These are phyloP conservation scores for Xanthoconium purpureum DNA, from an alignment of 768 basidiomycete genomes.

Conservation along the genomic window DNA sequence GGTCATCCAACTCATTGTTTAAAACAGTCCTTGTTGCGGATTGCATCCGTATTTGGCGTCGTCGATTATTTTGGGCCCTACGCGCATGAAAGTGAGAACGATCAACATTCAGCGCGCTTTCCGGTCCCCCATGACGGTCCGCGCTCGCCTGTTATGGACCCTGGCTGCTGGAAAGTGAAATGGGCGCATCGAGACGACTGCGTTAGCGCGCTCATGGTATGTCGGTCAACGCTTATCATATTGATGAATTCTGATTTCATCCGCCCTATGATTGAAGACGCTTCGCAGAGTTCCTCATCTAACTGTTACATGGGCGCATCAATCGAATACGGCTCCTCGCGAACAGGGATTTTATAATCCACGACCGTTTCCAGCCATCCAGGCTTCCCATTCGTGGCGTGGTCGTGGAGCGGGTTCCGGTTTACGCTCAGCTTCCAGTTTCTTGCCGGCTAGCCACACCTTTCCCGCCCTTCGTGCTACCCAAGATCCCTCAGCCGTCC, in stretches of 20 bases:
- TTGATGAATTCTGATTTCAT: conserved; percentile 1
- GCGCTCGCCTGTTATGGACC: conserved; percentile 55
- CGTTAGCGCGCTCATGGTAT: conserved; percentile 66
- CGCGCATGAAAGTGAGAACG: conserved; percentile 16
- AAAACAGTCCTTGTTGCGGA: conserved; percentile 46
- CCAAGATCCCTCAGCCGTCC: not conserved
- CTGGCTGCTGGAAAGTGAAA: conserved; percentile 70
- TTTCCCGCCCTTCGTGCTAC: conserved; percentile 10
- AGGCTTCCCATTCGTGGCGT: conserved; percentile 19
- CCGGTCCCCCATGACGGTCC: conserved; percentile 57
- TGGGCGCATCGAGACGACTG: conserved; percentile 78
- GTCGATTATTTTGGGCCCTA: conserved; percentile 54
- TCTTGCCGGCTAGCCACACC: conserved; percentile 17
- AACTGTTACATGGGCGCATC: conserved; percentile 79
- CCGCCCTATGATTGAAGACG: conserved; percentile 42
- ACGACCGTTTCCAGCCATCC: conserved; percentile 8
- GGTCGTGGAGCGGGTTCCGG: conserved; percentile 3
- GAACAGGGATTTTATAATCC: conserved; percentile 17
- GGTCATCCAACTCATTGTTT: conserved; percentile 5
- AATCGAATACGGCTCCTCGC: conserved; percentile 32
- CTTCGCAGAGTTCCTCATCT: conserved; percentile 68
- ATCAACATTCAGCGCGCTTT: conserved; percentile 17
- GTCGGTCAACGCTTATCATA: conserved; percentile 10
- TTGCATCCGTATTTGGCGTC: conserved; percentile 60
- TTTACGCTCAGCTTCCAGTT: conserved; percentile 12